Percentiles rank a stretch among this genome's conserved stretches.
phyloP scores from a whole-genome alignment of 2,329 filamentous ascomycete species.

The Ascochyta koolunga region DNA sequence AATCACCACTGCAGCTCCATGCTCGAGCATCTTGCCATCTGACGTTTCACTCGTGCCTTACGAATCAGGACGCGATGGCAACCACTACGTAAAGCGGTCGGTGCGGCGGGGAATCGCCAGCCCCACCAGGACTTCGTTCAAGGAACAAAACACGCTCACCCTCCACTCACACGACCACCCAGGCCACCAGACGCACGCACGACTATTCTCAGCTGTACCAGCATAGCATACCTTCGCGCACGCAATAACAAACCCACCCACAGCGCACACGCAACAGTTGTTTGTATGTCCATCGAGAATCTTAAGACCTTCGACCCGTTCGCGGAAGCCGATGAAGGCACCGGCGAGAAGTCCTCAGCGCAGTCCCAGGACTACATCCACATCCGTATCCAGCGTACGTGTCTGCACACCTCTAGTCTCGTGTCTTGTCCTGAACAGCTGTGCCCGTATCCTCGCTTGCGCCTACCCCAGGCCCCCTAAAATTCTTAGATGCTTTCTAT shows the following conservation, averaged over 20 bases:
- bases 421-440: neutral
- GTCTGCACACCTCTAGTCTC: constrained; percentile 41
- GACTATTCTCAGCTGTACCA: constrained; percentile 6
- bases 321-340: constrained; percentile 99
- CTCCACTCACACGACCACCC: constrained; percentile 18
- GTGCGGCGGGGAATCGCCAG: neutral
- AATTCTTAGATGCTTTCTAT: constrained; percentile 8
- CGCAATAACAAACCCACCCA: constrained; percentile 29
- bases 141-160: constrained; percentile 17
- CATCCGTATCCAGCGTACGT: constrained; percentile 96
- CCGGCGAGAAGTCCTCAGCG: constrained; percentile 88
- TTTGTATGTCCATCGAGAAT: constrained; percentile 54
- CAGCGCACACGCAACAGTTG: constrained; percentile 32
- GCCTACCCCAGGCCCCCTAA: constrained; percentile 7
- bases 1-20: neutral
- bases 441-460: neutral
- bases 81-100: constrained; percentile 3
- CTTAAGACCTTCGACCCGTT: constrained; percentile 77
- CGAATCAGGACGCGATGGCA: constrained; percentile 1
- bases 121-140: constrained; percentile 25
- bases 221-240: constrained; percentile 9
- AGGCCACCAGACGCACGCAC: constrained; percentile 12
- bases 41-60: constrained; percentile 9
- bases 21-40: neutral
- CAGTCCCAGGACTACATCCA: constrained; percentile 94